phyloP scores from a whole-genome alignment of 164 flowering plant genomes.

The Piper betle region DNA sequence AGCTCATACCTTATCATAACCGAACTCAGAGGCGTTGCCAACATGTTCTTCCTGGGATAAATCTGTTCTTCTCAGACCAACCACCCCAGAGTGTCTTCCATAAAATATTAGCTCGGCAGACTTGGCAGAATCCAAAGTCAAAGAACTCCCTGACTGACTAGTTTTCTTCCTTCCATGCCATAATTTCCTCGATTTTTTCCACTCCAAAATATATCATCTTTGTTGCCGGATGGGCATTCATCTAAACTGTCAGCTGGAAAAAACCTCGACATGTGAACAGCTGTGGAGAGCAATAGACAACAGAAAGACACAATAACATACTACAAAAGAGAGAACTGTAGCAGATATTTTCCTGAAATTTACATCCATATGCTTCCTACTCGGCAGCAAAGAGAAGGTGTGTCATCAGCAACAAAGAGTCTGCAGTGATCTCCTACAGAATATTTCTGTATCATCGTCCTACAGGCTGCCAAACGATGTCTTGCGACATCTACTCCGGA shows the following conservation, averaged over 20 bases:
- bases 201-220: slow-evolving; percentile 38
- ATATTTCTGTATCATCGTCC: slow-evolving; percentile 86
- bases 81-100: slow-evolving; percentile 68
- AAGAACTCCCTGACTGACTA: slow-evolving; percentile 26
- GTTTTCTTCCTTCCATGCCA: slow-evolving; percentile 76
- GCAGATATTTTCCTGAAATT: slow-evolving; percentile 19
- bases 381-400: slow-evolving; percentile 64
- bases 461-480: slow-evolving; percentile 87
- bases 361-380: slow-evolving; percentile 15
- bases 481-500: slow-evolving; percentile 89
- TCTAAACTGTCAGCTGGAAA: slow-evolving; percentile 26
- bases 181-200: slow-evolving; percentile 55
- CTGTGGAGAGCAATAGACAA: no score
- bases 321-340: slow-evolving; percentile 1
- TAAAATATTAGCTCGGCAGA: slow-evolving; percentile 53
- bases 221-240: slow-evolving; percentile 16
- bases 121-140: slow-evolving; percentile 8
- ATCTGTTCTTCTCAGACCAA: slow-evolving; percentile 52
- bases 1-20: slow-evolving; percentile 75
- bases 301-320: background rate
- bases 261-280: slow-evolving; percentile 10
- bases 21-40: slow-evolving; percentile 26
- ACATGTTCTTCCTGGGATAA: slow-evolving; percentile 22
- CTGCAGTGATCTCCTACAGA: slow-evolving; percentile 59
- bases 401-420: slow-evolving; percentile 92